Evolutionary conservation across 306 rosid genomes (phyloP).

Genomic region (Gillenia trifoliata): DNA sequence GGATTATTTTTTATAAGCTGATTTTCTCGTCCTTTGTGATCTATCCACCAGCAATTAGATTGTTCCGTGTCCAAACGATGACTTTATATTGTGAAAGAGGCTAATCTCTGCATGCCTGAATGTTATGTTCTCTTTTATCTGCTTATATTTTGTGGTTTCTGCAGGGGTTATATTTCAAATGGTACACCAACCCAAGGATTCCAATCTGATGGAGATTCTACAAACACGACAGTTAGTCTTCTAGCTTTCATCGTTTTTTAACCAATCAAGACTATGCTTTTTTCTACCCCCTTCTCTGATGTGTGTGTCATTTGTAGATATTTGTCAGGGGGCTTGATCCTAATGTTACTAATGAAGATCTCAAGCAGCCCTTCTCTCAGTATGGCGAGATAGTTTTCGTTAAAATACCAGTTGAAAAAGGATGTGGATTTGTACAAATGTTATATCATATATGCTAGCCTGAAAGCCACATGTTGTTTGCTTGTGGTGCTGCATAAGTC

Average conservation of each 20-base stretch:
- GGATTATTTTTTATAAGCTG: not conserved
- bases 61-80: not conserved
- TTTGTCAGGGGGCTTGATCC: slow-evolving; percentile 99
- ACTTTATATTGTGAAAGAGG: not conserved
- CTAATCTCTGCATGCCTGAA: not conserved
- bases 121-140: too few species aligned
- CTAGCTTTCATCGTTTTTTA: slow-evolving; percentile 7
- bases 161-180: slow-evolving; percentile 64
- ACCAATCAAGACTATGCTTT: not conserved
- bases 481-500: too few species aligned
- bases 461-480: too few species aligned
- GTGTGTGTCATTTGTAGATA: slow-evolving; percentile 43
- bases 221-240: slow-evolving; percentile 84
- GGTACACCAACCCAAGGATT: slow-evolving; percentile 52
- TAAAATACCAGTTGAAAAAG: slow-evolving; percentile 93
- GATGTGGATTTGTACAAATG: slow-evolving; percentile 97
- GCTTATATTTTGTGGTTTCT: slow-evolving; percentile 4
- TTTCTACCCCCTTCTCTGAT: slow-evolving; percentile 25
- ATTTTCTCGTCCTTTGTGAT: not conserved
- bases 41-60: not conserved
- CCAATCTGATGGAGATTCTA: slow-evolving; percentile 72
- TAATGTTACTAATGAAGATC: slow-evolving; percentile 84
- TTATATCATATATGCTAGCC: too few species aligned
- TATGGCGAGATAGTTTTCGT: slow-evolving; percentile 88
- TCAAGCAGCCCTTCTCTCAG: slow-evolving; percentile 80